These are phyloP conservation scores for Tilletiaria anomala DNA, from an alignment of 1,284 basidiomycete species.

Conservation along the genomic window DNA sequence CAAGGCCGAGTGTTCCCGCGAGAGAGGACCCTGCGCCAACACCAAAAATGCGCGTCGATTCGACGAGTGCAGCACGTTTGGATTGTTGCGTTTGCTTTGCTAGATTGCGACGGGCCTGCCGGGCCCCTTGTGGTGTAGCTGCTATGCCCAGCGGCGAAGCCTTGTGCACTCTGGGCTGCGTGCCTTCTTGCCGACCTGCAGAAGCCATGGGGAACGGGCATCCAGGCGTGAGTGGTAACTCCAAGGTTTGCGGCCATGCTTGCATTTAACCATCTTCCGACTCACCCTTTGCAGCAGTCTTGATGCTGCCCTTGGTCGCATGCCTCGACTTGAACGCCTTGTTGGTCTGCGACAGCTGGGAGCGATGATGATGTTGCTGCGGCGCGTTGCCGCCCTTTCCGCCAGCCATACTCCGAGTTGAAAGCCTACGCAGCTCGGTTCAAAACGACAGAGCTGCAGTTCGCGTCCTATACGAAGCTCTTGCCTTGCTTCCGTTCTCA, in stretches of 20 bases:
- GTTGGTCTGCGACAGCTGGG: conserved; percentile 30
- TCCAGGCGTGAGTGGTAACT: conserved; percentile 1
- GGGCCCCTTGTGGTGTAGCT: conserved; percentile 11
- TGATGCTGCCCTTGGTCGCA: conserved; percentile 27
- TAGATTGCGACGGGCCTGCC: conserved; percentile 21
- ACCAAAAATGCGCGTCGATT: conserved; percentile 26
- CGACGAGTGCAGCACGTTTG: conserved; percentile 28
- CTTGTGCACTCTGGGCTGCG: too few species aligned
- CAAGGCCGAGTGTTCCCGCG: conserved; percentile 6
- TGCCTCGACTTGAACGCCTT: conserved; percentile 37
- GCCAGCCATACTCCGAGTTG: too few species aligned
- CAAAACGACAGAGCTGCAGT: too few species aligned
- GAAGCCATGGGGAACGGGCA: too few species aligned
- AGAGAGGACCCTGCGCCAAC: background rate
- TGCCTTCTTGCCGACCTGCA: too few species aligned
- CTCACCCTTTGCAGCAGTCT: conserved; percentile 23
- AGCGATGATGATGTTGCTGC: conserved; percentile 29
- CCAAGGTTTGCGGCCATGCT: background rate
- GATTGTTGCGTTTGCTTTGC: conserved; percentile 27
- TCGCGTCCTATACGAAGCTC: too few species aligned
- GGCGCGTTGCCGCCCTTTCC: too few species aligned
- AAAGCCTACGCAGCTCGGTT: too few species aligned
- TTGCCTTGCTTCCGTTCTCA: too few species aligned
- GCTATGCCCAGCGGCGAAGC: too few species aligned
- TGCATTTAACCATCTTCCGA: background rate